Conservation (phyloP, 1,139 yeast species). For the Debaryomyces coudertii region DNA sequence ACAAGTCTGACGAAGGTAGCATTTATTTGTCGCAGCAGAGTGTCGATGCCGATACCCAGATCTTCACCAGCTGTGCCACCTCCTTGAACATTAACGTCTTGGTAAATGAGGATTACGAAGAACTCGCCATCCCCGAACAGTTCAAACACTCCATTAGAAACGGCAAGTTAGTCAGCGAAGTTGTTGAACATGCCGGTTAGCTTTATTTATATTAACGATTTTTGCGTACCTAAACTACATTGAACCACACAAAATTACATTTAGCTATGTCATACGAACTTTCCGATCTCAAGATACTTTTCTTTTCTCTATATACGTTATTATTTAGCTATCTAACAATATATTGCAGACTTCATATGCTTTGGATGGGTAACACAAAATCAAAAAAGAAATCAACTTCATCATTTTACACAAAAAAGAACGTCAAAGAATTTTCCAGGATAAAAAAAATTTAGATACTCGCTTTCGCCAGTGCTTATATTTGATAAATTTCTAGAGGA, state of each 20-base stretch:
- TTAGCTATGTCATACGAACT: not conserved
- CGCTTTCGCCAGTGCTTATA: not conserved
- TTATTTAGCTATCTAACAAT: slow-evolving; percentile 1
- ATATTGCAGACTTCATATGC: slow-evolving; percentile 8
- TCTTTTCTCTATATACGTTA: not conserved
- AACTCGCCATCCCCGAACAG: slow-evolving; percentile 87
- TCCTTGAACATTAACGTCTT: slow-evolving; percentile 85
- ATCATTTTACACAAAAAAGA: slow-evolving; percentile 10
- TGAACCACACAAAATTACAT: not conserved
- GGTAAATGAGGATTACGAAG: slow-evolving; percentile 62
- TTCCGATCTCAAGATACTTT: not conserved
- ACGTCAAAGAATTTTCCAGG: slow-evolving; percentile 16
- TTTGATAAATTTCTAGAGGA: slow-evolving; percentile 3
- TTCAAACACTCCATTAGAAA: slow-evolving; percentile 59
- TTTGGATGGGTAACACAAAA: slow-evolving; percentile 9
- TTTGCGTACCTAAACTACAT: not conserved
- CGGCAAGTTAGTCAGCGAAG: slow-evolving; percentile 47
- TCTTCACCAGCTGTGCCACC: slow-evolving; percentile 83
- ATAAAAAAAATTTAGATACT: slow-evolving; percentile 10
- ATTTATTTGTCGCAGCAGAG: slow-evolving; percentile 76
- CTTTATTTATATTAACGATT: not conserved
- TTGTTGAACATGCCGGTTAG: slow-evolving; percentile 52
- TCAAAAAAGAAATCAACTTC: slow-evolving; percentile 1
- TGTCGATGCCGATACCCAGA: slow-evolving; percentile 60
- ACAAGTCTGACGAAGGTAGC: slow-evolving; percentile 85